Evolutionary conservation across 2,329 filamentous ascomycete species (phyloP), one percentile per base, ranked within the genome.

Genomic region (Fusarium sublunatum): DNA sequence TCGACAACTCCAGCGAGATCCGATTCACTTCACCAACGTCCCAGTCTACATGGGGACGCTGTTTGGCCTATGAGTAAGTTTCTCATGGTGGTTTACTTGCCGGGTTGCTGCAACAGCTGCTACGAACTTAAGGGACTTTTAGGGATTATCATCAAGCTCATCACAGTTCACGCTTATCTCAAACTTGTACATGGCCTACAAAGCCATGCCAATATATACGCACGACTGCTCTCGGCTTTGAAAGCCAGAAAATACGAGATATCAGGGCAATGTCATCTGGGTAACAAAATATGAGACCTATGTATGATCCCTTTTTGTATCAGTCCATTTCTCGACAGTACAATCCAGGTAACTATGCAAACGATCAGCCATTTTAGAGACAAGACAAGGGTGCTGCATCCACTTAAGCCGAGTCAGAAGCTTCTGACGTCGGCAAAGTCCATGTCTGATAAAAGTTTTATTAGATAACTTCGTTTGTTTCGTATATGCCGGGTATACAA

Each of bases 271-370:
- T 38, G 26, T 6, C 49, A 41, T 34, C 5, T 48, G 7, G 28
- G 28, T 12, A 34, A 34, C 10, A 10, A 15, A 8, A 29, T 31
- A 42, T 22, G 41, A 31, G 45, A 43, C 49, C 13, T 25, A 42
- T 39, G 31, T 25, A 42, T 39, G 31, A 40, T 28, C 58, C 29
- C 29, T 35, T n/a, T 39, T 44, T 29, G 32, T 36, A 47, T 25
- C 22, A 28, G 22, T 41, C 25, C 25, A 15, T 6, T 7, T 52
- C 32, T 22, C 24, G 19, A 19, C 19, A 19, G 3, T 19, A 19
- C 19, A 19, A 19, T 19, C 19, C 50, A 60, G 55, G 49, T 61
- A 56, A 55, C 35, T 55, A 46, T 42, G 44, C 36, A 53, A 38
- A 44, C 42, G 49, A 42, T 10, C 19, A 44, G 24, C 15, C 7